phyloP scores from a whole-genome alignment of 805 yeast genomes.

The Candida easanensis region DNA sequence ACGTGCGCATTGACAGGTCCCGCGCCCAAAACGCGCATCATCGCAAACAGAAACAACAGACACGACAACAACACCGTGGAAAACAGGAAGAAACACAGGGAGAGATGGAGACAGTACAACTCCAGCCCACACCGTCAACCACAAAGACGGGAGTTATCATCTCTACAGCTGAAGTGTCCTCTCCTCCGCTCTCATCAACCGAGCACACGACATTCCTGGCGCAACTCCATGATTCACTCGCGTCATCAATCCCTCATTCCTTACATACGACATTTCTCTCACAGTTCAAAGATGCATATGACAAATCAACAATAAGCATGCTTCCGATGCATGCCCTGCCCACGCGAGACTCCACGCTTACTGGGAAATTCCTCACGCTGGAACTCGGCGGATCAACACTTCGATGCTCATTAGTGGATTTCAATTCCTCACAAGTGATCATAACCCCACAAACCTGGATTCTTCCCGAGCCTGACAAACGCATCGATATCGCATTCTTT shows the following conservation, averaged over 20 bases:
- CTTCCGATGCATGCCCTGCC: slow-evolving; percentile 4
- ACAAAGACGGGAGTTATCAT: no score
- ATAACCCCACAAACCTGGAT: slow-evolving; percentile 14
- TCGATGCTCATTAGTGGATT: slow-evolving; percentile 32
- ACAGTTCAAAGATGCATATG: background rate
- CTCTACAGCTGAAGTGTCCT: no score
- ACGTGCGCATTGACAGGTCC: no score
- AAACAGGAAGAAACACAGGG: no score
- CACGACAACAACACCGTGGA: no score
- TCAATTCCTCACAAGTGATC: background rate
- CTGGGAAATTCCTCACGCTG: slow-evolving; percentile 29
- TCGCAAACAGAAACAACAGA: no score
- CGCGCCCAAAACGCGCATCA: no score
- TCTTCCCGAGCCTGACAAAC: slow-evolving; percentile 30
- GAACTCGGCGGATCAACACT: slow-evolving; percentile 60
- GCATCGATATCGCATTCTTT: slow-evolving; percentile 42
- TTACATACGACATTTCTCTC: background rate
- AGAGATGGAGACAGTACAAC: no score
- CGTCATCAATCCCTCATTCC: background rate
- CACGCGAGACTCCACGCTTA: background rate
- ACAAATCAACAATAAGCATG: background rate
- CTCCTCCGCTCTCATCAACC: background rate
- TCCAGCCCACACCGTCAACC: no score
- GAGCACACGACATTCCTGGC: background rate
- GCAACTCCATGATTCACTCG: background rate